Conservation (phyloP, 345 rosid genomes). For the Streptanthus diversifolius region DNA sequence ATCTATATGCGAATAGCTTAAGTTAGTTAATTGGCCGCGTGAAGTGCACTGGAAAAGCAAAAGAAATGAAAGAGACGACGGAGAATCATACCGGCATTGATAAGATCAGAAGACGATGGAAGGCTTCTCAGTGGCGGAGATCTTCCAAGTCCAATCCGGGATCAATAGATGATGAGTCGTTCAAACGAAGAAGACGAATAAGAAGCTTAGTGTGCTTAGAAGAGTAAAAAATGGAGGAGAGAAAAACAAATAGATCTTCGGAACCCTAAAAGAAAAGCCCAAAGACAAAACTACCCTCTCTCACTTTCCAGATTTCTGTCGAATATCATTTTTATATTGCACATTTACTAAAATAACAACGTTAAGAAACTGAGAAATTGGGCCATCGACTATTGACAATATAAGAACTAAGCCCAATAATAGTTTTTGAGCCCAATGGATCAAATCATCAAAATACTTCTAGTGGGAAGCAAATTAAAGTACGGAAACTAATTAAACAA, state of each 20-base stretch:
- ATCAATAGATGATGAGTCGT: not conserved
- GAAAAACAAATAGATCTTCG: conserved; percentile 19
- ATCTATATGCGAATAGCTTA: conserved; percentile 34
- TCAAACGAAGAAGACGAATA: not conserved
- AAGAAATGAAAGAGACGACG: not conserved
- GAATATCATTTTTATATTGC: not conserved
- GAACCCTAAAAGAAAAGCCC: conserved; percentile 21
- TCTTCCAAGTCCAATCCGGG: conserved; percentile 6
- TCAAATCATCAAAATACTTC: not conserved
- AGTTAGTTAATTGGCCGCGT: not conserved
- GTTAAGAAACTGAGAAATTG: not conserved
- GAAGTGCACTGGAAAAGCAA: not conserved
- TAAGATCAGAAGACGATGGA: conserved; percentile 15
- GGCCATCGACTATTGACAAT: not conserved
- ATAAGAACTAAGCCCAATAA: not conserved
- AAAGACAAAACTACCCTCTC: conserved; percentile 28
- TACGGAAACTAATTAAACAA: too few species aligned
- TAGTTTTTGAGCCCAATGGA: not conserved
- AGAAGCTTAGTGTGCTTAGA: not conserved
- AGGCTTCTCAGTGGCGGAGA: conserved; percentile 1
- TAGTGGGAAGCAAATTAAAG: not conserved
- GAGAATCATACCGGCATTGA: conserved; percentile 31
- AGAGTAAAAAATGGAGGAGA: conserved; percentile 16
- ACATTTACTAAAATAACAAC: too few species aligned
- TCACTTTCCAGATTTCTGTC: not conserved